phyloP scores from a whole-genome alignment of 352 stramenopile species.

The Phytophthora boehmeriae region DNA sequence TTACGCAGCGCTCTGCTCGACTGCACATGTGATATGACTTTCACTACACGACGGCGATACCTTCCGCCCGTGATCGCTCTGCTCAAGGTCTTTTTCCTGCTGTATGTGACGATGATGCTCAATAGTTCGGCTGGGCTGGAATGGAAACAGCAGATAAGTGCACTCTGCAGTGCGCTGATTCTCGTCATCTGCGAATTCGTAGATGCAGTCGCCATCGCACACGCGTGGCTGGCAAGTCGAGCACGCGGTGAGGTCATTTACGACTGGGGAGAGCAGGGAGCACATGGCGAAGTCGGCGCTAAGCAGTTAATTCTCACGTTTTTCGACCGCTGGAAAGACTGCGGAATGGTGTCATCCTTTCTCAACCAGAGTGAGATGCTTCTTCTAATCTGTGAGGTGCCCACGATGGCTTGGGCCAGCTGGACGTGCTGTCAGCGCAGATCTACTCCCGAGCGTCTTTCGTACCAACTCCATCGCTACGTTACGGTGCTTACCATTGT shows the following conservation, averaged over 20 bases:
- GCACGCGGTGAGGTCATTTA: slow-evolving; percentile 25
- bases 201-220: slow-evolving; percentile 25
- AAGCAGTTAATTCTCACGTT: slow-evolving; percentile 37
- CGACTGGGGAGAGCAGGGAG: slow-evolving; percentile 19
- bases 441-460: slow-evolving; percentile 27
- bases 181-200: slow-evolving; percentile 37
- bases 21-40: slow-evolving; percentile 25
- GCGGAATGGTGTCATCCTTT: slow-evolving; percentile 38
- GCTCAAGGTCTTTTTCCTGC: slow-evolving; percentile 34
- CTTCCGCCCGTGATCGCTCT: slow-evolving; percentile 32
- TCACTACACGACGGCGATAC: slow-evolving; percentile 29
- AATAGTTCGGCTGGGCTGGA: slow-evolving; percentile 17
- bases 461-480: slow-evolving; percentile 37
- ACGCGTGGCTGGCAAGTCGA: slow-evolving; percentile 35
- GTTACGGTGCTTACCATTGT: slow-evolving; percentile 40
- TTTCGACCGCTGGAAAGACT: slow-evolving; percentile 44
- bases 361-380: slow-evolving; percentile 37
- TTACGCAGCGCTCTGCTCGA: slow-evolving; percentile 21
- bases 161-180: slow-evolving; percentile 33
- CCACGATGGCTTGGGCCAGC: slow-evolving; percentile 35
- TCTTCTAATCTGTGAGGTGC: slow-evolving; percentile 26
- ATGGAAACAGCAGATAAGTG: slow-evolving; percentile 31
- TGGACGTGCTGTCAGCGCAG: slow-evolving; percentile 31
- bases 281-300: slow-evolving; percentile 13
- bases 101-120: slow-evolving; percentile 29